Base-by-base conservation (phyloP, 2,329 filamentous ascomycete genomes). In the Falciphora oryzae region DNA sequence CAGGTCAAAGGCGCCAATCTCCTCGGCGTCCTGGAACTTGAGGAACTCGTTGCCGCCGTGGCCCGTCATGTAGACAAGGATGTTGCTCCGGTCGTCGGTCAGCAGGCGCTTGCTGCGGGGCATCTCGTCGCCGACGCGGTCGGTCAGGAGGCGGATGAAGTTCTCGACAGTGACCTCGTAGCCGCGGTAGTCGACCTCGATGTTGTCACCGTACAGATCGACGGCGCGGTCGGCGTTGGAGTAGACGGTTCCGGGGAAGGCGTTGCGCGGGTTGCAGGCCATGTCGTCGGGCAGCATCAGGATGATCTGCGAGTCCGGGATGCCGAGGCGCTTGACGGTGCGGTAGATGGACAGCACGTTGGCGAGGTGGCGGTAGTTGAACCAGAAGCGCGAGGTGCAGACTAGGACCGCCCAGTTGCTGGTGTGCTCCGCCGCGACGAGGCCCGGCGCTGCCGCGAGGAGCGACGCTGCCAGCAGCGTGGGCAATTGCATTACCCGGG, bases 271-370 rank as follows among this genome's bases (percentile, higher is more conserved):
- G 78, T 99, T 99, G 83, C 95, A 99, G 56, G 95, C 95, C 92
- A 99, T 98, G 80, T 99, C 95, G 76, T 99, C 95, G 28, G 95
- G 95, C n/a, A 99, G 87, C 93, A 99, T 98, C 70, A 99, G 90
- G 75, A 99, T 98, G 78, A 99, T 99, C 76, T 99, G 95, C 63
- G 92, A 97, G 78, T 99, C 95, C 50, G 95, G 95, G 66, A 99
- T 99, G 61, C 95, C 95, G 53, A 99, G 88, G 16, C 95, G 91
- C 81, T 99, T 99, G 68, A 99, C 95, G 65, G 95, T 99, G 65
- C 95, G 92, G 79, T 99, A 99, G 68, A 99, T 88, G 66, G 94
- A 97, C 67, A 99, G 87, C 25, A 97, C 95, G 79, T 99, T 99
- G 76, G 95, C 93, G 63, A 99, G 89, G 77, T 99, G 95, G 65